Evolutionary conservation across 2,329 filamentous ascomycete genomes (phyloP), one percentile per base, ranked within the genome.

Genomic region (Venturiaceae sp.): DNA sequence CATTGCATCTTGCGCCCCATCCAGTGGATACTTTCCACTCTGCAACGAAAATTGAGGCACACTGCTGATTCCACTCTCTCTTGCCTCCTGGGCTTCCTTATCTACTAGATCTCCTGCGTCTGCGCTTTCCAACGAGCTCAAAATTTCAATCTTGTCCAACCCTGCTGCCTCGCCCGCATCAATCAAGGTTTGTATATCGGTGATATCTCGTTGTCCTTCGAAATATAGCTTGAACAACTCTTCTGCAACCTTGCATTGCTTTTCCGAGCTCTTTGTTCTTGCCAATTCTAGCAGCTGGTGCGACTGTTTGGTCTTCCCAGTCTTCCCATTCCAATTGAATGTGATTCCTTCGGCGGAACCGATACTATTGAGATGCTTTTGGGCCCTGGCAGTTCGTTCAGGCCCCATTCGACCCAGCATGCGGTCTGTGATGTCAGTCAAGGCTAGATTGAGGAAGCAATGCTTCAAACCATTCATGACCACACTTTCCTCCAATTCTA

Each of bases 41-140:
- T 60, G 28, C n/a, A 60, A 34, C 16, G 23, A n/a, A 39, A 60
- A 60, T 26, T 36, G 30, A 6, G 58, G 58, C 28, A 60, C 58
- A 19, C 58, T 55, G 9, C n/a, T 58, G 6, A 58, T 36, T 5
- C 36, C 54, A 6, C 11, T 14, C 14, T 21, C 36, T 39, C 55
- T 23, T n/a, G 26, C 34, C n/a, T 26, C 21, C n/a, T 26, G 28
- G 7, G 83, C 82, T 66, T 85, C 80, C 39, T 64, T 64, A 66
- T 85, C 82, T 26, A 86, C 83, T 64, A 81, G 78, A 0, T 74
- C 70, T 0, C 81, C 83, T 1, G 83, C 84, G 52, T 74, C 71
- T 9, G 78, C 81, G 52, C 75, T 74, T 41, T 75, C 72, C 54
- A 87, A 69, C 77, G 83, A 82, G 47, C 67, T 73, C 66, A 73